Percentiles rank a stretch among this genome's conserved stretches.
These are phyloP conservation scores for Artemisia tridentata DNA, from an alignment of 129 eudicot species.

Conservation along the genomic window DNA sequence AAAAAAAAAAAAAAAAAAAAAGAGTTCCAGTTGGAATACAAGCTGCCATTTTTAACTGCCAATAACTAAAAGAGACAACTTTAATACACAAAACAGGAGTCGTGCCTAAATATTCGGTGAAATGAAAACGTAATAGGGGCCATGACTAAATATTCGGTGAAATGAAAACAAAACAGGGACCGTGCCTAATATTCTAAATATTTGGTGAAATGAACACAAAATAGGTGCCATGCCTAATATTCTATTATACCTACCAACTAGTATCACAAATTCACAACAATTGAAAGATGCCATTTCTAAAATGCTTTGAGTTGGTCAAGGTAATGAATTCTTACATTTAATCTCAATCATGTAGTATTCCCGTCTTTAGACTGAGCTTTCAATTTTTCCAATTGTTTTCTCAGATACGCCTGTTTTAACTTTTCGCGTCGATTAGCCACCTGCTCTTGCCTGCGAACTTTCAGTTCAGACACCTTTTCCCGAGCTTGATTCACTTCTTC, in stretches of 20 bases:
- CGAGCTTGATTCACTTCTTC: constrained; percentile 86
- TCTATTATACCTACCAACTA: not conserved
- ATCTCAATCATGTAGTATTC: constrained; percentile 33
- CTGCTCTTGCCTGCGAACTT: constrained; percentile 74
- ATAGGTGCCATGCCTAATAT: not conserved
- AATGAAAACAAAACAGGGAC: not conserved
- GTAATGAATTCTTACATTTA: constrained; percentile 13
- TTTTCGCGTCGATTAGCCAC: constrained; percentile 67
- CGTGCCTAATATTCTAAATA: not conserved
- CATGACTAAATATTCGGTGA: not conserved
- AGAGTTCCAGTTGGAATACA: no score
- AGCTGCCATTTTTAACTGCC: no score
- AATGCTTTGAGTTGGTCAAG: constrained; percentile 10
- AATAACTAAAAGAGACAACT: no score
- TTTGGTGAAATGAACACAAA: not conserved
- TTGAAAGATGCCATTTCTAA: not conserved
- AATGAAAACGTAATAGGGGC: no score
- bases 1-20: no score
- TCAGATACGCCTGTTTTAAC: constrained; percentile 75
- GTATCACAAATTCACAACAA: not conserved
- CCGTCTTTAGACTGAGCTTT: constrained; percentile 63
- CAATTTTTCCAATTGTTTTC: constrained; percentile 67
- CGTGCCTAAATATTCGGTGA: no score
- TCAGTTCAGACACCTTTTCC: constrained; percentile 67
- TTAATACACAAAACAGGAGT: no score